These are phyloP conservation scores for Zygosaccharomyces pseudorouxii DNA, from an alignment of 805 yeast genomes.

Conservation along the genomic window DNA sequence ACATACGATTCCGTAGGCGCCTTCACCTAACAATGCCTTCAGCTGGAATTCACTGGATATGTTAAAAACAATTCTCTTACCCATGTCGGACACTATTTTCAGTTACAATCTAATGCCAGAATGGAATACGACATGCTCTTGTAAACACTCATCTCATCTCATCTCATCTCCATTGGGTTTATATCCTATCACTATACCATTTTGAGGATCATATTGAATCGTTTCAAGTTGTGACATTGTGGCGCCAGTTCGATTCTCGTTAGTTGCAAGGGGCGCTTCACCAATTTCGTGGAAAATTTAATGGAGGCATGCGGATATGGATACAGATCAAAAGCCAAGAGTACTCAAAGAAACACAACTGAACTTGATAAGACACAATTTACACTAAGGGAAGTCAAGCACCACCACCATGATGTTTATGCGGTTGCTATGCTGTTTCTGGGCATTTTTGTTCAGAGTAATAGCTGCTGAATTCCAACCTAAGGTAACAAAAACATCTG, in stretches of 20 bases:
- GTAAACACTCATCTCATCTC: background rate
- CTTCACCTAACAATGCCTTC: slow-evolving; percentile 84
- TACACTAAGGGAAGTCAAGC: too few relatives aligned
- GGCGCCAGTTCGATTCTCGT: slow-evolving; percentile 3
- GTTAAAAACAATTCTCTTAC: slow-evolving; percentile 58
- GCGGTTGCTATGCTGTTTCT: background rate
- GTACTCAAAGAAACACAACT: background rate
- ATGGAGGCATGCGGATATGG: background rate
- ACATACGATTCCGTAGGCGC: slow-evolving; percentile 94
- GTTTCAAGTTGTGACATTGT: slow-evolving; percentile 3
- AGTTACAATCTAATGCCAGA: background rate
- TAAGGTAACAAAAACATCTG: slow-evolving; percentile 12
- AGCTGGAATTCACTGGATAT: slow-evolving; percentile 85
- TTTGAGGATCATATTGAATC: slow-evolving; percentile 3
- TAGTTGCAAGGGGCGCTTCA: background rate
- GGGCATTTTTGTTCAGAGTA: slow-evolving; percentile 1
- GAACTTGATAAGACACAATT: too few relatives aligned
- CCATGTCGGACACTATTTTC: slow-evolving; percentile 29
- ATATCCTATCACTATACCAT: background rate
- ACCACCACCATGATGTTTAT: background rate
- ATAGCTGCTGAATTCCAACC: slow-evolving; percentile 17
- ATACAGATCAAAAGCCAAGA: background rate
- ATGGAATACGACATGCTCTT: background rate
- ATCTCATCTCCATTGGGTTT: background rate
- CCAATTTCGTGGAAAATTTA: background rate